A percentile compares a stretch with the other conserved stretches of the same genome.
Evolutionary conservation across 2,329 filamentous ascomycete species (phyloP).

Genomic region (Paracoccidioides brasiliensis): DNA sequence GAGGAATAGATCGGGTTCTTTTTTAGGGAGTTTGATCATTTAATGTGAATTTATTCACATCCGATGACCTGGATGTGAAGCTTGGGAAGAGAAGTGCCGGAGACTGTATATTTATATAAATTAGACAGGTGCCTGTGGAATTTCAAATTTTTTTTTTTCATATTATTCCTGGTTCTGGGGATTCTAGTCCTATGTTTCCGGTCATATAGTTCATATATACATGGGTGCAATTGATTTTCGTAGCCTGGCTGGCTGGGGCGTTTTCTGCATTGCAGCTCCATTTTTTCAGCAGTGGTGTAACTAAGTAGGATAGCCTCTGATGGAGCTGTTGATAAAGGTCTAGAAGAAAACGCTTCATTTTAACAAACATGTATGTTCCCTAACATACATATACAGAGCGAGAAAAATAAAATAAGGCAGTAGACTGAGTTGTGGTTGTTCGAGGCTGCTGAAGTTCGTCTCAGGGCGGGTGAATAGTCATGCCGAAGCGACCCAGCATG

Average conservation of each 20-base stretch:
- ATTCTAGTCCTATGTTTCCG: not conserved
- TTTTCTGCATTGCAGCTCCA: no score
- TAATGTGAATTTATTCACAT: no score
- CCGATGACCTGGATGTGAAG: not conserved
- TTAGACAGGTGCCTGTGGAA: not conserved
- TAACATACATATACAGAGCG: not conserved
- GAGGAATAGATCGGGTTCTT: constrained; percentile 28
- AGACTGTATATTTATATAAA: constrained; percentile 1
- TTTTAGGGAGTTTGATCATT: not conserved
- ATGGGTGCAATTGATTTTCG: not conserved
- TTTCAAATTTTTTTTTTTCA: not conserved
- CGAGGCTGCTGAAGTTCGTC: not conserved
- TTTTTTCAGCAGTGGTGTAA: not conserved
- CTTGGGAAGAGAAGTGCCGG: no score
- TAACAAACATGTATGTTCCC: not conserved
- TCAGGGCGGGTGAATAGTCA: not conserved
- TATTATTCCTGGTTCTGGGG: not conserved
- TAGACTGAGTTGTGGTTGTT: not conserved
- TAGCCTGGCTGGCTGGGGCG: no score
- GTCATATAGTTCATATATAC: not conserved
- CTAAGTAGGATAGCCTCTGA: not conserved
- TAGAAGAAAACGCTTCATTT: not conserved
- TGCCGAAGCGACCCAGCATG: no score
- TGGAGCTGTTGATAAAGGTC: not conserved
- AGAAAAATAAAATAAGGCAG: not conserved